These are phyloP conservation scores for Ambrosia artemisiifolia DNA, from an alignment of 129 eudicot species.

Conservation along the genomic window DNA sequence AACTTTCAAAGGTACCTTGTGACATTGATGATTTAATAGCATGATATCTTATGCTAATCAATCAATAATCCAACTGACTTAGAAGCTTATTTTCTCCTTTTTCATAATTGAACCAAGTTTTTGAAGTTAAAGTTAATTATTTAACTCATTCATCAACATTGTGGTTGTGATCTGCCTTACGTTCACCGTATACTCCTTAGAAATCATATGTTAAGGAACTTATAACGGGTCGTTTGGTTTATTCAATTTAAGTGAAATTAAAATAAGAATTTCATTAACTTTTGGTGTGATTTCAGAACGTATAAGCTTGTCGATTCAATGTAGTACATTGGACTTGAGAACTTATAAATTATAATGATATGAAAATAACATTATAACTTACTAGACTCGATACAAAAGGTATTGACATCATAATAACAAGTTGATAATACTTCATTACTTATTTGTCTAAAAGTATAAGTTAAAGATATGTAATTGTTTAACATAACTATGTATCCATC, in stretches of 20 bases:
- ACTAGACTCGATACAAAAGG: too few relatives aligned
- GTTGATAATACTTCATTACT: background rate
- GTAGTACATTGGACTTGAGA: too few relatives aligned
- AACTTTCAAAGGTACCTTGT: conserved; percentile 28
- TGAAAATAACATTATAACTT: too few relatives aligned
- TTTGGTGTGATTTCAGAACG: too few relatives aligned
- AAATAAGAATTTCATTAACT: too few relatives aligned
- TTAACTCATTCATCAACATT: background rate
- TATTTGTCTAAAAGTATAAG: background rate
- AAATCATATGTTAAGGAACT: background rate
- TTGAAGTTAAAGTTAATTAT: background rate
- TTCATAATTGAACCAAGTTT: background rate
- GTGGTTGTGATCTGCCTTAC: background rate
- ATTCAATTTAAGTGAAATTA: too few relatives aligned
- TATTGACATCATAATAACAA: background rate
- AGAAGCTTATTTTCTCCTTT: background rate
- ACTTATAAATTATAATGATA: too few relatives aligned
- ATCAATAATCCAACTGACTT: background rate
- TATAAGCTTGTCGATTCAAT: too few relatives aligned
- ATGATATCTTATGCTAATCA: background rate
- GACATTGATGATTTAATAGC: conserved; percentile 10
- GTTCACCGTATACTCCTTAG: background rate
- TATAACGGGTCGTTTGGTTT: background rate
- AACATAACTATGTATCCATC: background rate
- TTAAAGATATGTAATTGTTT: background rate